Evolutionary conservation across 192 early-diverging fungal genomes (phyloP).

Genomic region (Podila clonocystis): DNA sequence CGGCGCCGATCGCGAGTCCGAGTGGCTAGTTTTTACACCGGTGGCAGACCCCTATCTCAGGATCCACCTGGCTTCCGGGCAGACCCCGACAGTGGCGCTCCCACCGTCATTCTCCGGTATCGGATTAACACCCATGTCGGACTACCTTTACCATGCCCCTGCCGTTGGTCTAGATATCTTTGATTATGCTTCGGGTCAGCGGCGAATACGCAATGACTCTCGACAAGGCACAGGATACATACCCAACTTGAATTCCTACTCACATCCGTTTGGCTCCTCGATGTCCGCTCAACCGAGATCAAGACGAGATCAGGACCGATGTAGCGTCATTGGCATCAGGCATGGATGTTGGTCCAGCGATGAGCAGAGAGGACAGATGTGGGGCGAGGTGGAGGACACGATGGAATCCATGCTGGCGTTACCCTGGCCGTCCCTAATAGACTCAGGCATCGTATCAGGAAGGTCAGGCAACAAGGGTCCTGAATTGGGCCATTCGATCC

Average conservation of each 20-base stretch:
- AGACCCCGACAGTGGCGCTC: neutral
- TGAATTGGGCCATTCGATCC: no score
- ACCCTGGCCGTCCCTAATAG: neutral
- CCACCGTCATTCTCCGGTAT: neutral
- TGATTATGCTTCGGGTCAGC: conserved; percentile 10
- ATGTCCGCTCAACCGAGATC: neutral
- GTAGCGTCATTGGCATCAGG: conserved; percentile 11
- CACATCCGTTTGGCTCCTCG: neutral
- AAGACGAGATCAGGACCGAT: neutral
- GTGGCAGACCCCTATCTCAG: no score
- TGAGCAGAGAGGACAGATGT: neutral
- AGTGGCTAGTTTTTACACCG: no score
- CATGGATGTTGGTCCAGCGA: neutral
- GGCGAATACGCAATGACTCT: neutral
- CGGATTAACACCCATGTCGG: neutral
- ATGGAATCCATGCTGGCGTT: neutral
- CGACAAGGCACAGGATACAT: neutral
- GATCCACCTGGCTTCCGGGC: no score
- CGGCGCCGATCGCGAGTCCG: no score
- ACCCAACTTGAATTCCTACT: neutral
- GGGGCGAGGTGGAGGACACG: neutral
- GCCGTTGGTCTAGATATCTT: conserved; percentile 11
- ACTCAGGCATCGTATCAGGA: no score
- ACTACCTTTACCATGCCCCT: neutral
- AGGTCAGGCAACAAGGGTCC: no score